Base-by-base conservation (phyloP, 23 red algal species). In the Agarophyton chilense region DNA sequence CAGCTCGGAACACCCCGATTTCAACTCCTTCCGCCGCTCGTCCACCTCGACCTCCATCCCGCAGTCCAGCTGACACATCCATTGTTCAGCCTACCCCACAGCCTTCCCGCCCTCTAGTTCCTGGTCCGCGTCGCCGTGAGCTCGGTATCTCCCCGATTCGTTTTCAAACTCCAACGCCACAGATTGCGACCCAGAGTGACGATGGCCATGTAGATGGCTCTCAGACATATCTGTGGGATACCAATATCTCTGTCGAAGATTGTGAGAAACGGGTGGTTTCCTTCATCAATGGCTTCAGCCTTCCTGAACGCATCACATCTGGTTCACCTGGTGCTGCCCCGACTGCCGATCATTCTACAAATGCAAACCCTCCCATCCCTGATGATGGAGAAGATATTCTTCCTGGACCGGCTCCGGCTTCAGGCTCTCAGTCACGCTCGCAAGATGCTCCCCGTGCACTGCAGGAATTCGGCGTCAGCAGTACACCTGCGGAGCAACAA, bases 221-320 rank as follows among this genome's bases (percentile, higher is more conserved):
- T 42, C 62, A 91, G 65, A 72, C 58, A 0, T 74, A 79, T 34
- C 21, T 95, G 58, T 95, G 93, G 93, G 93, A 84, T 11, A 95
- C 93, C 21, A 89, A 78, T 51, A 82, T 95, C 41, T 75, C 75
- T n/a, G 52, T 89, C 12, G 93, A 95, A 16, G 93, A 95, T 68
- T 84, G 62, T 29, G 72, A 93, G 41, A 62, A 71, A 18, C 44
- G 88, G 19, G 76, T 98, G 18, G 64, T 80, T 42, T 54, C 45
- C 31, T 98, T 98, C 49, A 45, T 92, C 16, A 60, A 38, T 21
- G 47, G 22, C 3, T 94, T 84, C 73, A 60, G 75, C 21, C 42
- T 71, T 22, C 46, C 41, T 5, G 33, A 56, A 28, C 10, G 21
- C 35, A 2, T 42, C 24, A 26, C 38, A 22, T 26, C 46, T 28